Base-by-base conservation (phyloP, 1,284 basidiomycete species). In the Ceratobasidium sp. region DNA sequence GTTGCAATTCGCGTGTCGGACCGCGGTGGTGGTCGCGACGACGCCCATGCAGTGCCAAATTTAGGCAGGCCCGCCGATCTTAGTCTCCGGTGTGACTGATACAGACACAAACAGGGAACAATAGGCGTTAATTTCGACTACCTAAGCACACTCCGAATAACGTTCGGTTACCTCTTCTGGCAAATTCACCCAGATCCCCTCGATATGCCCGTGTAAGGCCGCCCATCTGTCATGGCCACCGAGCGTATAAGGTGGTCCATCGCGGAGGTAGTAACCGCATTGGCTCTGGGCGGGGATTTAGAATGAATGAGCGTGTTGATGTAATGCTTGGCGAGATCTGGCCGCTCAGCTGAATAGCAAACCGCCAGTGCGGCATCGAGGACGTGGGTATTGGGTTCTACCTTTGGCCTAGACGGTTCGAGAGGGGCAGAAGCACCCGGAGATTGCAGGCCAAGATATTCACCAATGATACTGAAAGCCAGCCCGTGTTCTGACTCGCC, bases 371-470 rank as follows among this genome's bases (percentile, higher is more conserved):
- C 81, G 25, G 84, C 82, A 16, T 82, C 81, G n/a, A 92, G 79
- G 0, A 86, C 80, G 75, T 83, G 83, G 5, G 80, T 44, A 38
- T 80, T 81, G 42, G 89, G 81, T 36, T 80, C 76, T 11, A 86
- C 76, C 81, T 28, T 77, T 76, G 21, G 81, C 11, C 33, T 14
- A 36, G 54, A 56, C n/a, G 38, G 33, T 76, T 54, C 36, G 9
- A 48, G 5, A 12, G 80, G 76, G 0, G 79, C 78, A 1, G 82
- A 75, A 25, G 72, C 64, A 62, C 86, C 83, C 16, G 82, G 83
- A 1, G 84, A 83, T 66, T 81, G 79, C 1, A 92, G 83, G 46
- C 89, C 89, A 58, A 86, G 84, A 77, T 87, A 86, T n/a, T 90
- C 83, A 40, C 81, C 82, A 16, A 86, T 78, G 75, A 92, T 84